Evolutionary conservation across 2,329 filamentous ascomycete species (phyloP), one percentile per base, ranked within the genome.

Genomic region (Harringtonia lauricola): DNA sequence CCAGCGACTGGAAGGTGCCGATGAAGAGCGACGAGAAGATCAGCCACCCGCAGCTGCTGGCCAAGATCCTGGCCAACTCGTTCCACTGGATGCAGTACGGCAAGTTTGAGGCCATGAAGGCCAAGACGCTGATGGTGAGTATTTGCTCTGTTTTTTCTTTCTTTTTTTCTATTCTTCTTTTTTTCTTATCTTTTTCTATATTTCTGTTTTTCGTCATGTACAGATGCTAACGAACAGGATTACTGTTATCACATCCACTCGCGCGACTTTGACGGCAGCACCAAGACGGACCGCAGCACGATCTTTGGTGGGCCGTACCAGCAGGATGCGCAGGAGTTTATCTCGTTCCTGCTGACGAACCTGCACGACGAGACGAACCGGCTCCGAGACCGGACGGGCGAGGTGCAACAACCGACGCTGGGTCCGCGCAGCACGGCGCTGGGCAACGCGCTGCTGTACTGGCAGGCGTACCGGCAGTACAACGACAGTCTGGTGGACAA

Each of bases 271-370:
- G 47, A 56, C 43, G 55, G 58, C 17, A 54, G 47, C 24, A 44
- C 47, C 35, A 56, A 55, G 42, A 42, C 49, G 3, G 48, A 51
- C 44, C 36, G 49, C 45, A 51, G 76, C 76, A 46, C 69, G 12
- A 50, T 56, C 8, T 92, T 88, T 66, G 85, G 81, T 14, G 81
- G 86, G 34, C 70, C 71, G 21, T 67, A 78, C 40, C 90, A 96
- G 58, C 92, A 96, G 62, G 92, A 98, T 56, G 83, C 88, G 2
- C 84, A 89, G 51, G 92, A 96, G 55, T 94, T 94, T 52, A 80
- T 90, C 51, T 79, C 80, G 37, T 95, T 94, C 56, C 61, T 95
- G 22, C 71, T 94, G 31, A 80, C 86, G 42, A 81, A 83, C 51
- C 69, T 96, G 13, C 83, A 90, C 53, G 85, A 92, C 57, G 92